These are phyloP conservation scores for Suhomyces ambrosiae DNA, from an alignment of 1,139 yeast species.

Conservation along the genomic window DNA sequence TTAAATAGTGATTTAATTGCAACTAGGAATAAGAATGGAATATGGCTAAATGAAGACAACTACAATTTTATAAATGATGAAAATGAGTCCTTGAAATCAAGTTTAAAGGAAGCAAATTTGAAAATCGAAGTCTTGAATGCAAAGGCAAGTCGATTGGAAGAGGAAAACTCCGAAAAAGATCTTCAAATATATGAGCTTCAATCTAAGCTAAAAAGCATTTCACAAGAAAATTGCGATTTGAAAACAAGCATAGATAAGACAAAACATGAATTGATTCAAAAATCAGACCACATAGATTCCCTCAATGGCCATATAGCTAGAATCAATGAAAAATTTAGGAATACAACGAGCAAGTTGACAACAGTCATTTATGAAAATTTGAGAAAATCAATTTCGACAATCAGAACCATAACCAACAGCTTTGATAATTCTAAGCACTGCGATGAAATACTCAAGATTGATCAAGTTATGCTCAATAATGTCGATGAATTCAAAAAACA, in stretches of 20 bases:
- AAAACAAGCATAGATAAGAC: neutral
- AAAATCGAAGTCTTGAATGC: slow-evolving; percentile 9
- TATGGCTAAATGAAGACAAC: slow-evolving; percentile 60
- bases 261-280: slow-evolving; percentile 7
- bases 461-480: slow-evolving; percentile 9
- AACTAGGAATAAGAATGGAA: slow-evolving; percentile 60
- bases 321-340: slow-evolving; percentile 17
- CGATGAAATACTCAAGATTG: slow-evolving; percentile 10
- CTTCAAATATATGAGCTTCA: slow-evolving; percentile 2
- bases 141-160: slow-evolving; percentile 6
- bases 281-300: slow-evolving; percentile 11
- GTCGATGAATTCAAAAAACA: slow-evolving; percentile 12
- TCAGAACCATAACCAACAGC: slow-evolving; percentile 10
- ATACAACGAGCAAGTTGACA: slow-evolving; percentile 18
- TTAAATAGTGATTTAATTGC: slow-evolving; percentile 62
- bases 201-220: neutral
- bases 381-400: slow-evolving; percentile 14
- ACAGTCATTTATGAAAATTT: slow-evolving; percentile 18
- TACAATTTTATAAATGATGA: slow-evolving; percentile 51
- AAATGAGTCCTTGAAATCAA: slow-evolving; percentile 29
- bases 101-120: slow-evolving; percentile 23
- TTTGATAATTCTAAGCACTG: slow-evolving; percentile 10
- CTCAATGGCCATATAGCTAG: slow-evolving; percentile 15
- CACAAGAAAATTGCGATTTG: neutral
- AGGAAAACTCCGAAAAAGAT: slow-evolving; percentile 3